A percentile compares a stretch with the other conserved stretches of the same genome.
Evolutionary conservation across 2,329 filamentous ascomycete species (phyloP).

Genomic region (Neoarthrinium moseri): DNA sequence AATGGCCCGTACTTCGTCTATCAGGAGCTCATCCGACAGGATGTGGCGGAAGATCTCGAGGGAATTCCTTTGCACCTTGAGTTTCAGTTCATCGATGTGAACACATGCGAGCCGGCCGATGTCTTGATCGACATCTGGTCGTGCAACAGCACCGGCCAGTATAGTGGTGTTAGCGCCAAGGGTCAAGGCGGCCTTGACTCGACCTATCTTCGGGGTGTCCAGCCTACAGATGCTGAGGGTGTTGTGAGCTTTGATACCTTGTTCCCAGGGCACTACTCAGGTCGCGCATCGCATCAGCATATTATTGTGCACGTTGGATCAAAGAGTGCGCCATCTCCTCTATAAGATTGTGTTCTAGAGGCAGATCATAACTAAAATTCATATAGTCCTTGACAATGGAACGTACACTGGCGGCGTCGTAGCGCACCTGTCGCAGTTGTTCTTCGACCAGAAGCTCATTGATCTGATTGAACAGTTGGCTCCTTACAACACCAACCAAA

Average conservation of each 20-base stretch:
- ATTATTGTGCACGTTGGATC: slow-evolving; percentile 36
- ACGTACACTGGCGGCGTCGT: slow-evolving; percentile 36
- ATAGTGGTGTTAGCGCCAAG: slow-evolving; percentile 31
- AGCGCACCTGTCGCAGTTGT: slow-evolving; percentile 41
- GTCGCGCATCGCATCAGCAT: slow-evolving; percentile 41
- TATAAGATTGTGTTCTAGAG: not conserved
- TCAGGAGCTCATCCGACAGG: slow-evolving; percentile 38
- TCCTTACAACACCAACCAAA: slow-evolving; percentile 36
- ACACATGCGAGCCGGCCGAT: slow-evolving; percentile 37
- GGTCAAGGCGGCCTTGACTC: slow-evolving; percentile 33
- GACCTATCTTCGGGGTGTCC: slow-evolving; percentile 48
- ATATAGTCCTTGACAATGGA: slow-evolving; percentile 28
- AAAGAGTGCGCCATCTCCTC: slow-evolving; percentile 7
- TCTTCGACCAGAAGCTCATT: slow-evolving; percentile 37
- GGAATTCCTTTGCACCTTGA: slow-evolving; percentile 42
- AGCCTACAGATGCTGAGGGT: slow-evolving; percentile 43
- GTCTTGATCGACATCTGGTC: slow-evolving; percentile 45
- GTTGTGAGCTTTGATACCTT: slow-evolving; percentile 47
- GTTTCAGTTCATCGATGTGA: slow-evolving; percentile 44
- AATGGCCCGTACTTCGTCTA: slow-evolving; percentile 44
- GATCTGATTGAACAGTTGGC: slow-evolving; percentile 32
- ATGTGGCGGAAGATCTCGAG: slow-evolving; percentile 35
- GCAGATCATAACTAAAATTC: not conserved
- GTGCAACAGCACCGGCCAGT: slow-evolving; percentile 43
- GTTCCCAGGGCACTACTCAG: slow-evolving; percentile 42